These are phyloP conservation scores for Pleurotus sapidus DNA, from an alignment of 768 basidiomycete species.

Conservation along the genomic window DNA sequence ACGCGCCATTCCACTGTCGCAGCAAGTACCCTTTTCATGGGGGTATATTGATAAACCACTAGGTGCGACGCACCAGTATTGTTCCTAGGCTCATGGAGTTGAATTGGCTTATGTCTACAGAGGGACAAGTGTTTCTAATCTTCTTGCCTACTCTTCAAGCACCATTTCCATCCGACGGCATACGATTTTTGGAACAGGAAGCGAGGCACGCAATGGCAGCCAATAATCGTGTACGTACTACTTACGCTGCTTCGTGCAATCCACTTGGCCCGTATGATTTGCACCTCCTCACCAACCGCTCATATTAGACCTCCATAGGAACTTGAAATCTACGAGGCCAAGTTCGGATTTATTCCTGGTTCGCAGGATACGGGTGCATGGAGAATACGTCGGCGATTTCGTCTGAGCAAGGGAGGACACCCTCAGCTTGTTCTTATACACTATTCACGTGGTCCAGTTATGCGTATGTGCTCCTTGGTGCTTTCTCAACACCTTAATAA, in stretches of 20 bases:
- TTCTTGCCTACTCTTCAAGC: slow-evolving; percentile 52
- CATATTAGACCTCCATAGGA: slow-evolving; percentile 43
- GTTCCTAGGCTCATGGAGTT: neutral
- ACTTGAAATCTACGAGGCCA: slow-evolving; percentile 72
- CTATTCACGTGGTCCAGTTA: slow-evolving; percentile 62
- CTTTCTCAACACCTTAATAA: slow-evolving; percentile 3
- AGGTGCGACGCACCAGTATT: slow-evolving; percentile 39
- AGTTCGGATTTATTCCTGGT: slow-evolving; percentile 75
- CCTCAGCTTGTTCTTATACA: slow-evolving; percentile 74
- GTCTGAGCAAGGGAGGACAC: slow-evolving; percentile 71
- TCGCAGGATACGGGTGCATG: slow-evolving; percentile 59
- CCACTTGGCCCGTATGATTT: neutral
- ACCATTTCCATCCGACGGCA: slow-evolving; percentile 72
- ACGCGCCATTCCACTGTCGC: slow-evolving; percentile 55
- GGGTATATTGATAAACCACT: slow-evolving; percentile 74
- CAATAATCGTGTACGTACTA: slow-evolving; percentile 46
- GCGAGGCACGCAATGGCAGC: slow-evolving; percentile 54
- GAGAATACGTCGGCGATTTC: slow-evolving; percentile 68
- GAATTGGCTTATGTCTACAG: slow-evolving; percentile 26
- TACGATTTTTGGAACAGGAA: slow-evolving; percentile 76
- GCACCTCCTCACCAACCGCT: neutral
- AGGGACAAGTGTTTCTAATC: slow-evolving; percentile 65
- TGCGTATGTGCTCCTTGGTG: slow-evolving; percentile 44
- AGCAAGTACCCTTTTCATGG: slow-evolving; percentile 65
- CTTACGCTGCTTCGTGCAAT: neutral